Conservation (phyloP, 352 stramenopile species). For the Pythium dissimile region DNA sequence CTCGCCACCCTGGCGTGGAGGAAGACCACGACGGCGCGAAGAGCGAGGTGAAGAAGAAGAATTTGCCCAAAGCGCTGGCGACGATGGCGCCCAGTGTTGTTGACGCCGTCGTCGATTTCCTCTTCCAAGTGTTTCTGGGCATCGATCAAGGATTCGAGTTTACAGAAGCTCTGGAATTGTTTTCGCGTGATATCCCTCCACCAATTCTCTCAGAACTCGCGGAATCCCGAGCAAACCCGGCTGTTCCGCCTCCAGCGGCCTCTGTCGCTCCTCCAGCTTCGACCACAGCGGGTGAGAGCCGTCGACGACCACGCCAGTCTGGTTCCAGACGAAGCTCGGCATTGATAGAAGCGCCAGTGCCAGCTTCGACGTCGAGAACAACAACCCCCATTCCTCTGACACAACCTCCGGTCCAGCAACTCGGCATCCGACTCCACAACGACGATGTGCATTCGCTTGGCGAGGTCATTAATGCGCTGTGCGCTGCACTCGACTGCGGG, state of each 20-base stretch:
- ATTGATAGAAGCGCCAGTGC: background rate
- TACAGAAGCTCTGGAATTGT: conserved; percentile 61
- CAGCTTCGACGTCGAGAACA: too few species aligned
- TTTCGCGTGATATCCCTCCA: conserved; percentile 54
- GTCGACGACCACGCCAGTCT: background rate
- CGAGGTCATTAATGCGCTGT: conserved; percentile 71
- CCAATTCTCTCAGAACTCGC: conserved; percentile 42
- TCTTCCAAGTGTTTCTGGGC: conserved; percentile 65
- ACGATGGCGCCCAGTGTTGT: conserved; percentile 57
- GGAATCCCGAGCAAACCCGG: background rate
- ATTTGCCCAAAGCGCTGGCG: conserved; percentile 60
- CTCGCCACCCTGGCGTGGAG: conserved; percentile 64
- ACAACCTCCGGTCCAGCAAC: conserved; percentile 5
- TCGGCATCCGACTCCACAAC: conserved; percentile 78
- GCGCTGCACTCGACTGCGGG: conserved; percentile 45
- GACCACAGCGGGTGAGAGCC: background rate
- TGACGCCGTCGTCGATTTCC: conserved; percentile 70
- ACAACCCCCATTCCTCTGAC: background rate
- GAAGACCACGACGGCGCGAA: conserved; percentile 17
- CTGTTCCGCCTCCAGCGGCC: background rate
- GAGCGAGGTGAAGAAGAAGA: conserved; percentile 35
- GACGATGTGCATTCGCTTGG: conserved; percentile 78
- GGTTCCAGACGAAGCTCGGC: conserved; percentile 10
- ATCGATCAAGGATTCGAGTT: conserved; percentile 71
- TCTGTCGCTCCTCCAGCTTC: background rate